phyloP scores from a whole-genome alignment of 352 stramenopile genomes.

The Phytophthora pseudosyringae region DNA sequence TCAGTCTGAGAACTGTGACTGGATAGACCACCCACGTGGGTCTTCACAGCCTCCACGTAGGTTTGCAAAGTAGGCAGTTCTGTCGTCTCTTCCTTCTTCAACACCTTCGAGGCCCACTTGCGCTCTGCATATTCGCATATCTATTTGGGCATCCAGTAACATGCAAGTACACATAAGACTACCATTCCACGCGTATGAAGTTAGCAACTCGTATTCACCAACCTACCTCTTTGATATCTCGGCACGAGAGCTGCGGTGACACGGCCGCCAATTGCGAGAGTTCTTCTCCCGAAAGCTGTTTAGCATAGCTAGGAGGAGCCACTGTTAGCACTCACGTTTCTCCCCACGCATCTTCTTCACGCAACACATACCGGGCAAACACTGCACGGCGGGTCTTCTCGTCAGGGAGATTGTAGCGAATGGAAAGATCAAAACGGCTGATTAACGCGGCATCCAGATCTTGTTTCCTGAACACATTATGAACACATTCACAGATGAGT shows the following conservation, averaged over 20 bases:
- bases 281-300: constrained; percentile 85
- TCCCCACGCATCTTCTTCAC: not conserved
- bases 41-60: constrained; percentile 83
- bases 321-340: constrained; percentile 8
- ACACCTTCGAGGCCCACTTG: constrained; percentile 91
- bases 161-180: not conserved
- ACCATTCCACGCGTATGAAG: not conserved
- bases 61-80: constrained; percentile 71
- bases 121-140: constrained; percentile 94
- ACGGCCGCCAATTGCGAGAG: constrained; percentile 77
- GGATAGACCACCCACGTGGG: constrained; percentile 59
- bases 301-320: constrained; percentile 73
- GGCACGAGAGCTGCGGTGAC: constrained; percentile 89
- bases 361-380: constrained; percentile 74
- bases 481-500: constrained; percentile 1
- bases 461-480: constrained; percentile 74
- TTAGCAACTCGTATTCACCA: not conserved
- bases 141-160: constrained; percentile 27
- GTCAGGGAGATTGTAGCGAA: constrained; percentile 92
- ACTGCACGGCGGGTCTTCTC: constrained; percentile 83
- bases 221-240: constrained; percentile 94
- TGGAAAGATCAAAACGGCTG: constrained; percentile 93
- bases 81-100: constrained; percentile 84
- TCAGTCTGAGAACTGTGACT: constrained; percentile 44
- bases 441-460: constrained; percentile 93